Percentiles rank a stretch among this genome's conserved stretches.
Conservation (phyloP, 768 basidiomycete genomes). For the Dictyophora rubrovolvata region DNA sequence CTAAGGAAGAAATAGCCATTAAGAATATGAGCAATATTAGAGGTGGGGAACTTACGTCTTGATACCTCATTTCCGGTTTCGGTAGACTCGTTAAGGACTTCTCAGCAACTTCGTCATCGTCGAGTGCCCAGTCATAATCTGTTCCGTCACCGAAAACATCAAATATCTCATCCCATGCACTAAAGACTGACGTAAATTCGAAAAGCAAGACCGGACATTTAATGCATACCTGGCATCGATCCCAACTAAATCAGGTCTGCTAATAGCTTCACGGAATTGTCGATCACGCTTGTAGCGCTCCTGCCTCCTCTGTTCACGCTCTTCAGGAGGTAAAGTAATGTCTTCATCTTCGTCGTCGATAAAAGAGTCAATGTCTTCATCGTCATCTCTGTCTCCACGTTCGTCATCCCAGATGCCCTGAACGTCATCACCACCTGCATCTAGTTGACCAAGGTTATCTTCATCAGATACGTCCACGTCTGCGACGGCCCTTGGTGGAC, state of each 20-base stretch:
- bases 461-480: conserved; percentile 71
- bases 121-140: conserved; percentile 93
- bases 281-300: conserved; percentile 57
- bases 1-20: conserved; percentile 29
- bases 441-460: conserved; percentile 38
- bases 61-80: conserved; percentile 75
- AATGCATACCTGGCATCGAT: conserved; percentile 71
- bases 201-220: neutral
- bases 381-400: conserved; percentile 49
- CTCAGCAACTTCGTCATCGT: conserved; percentile 59
- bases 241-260: conserved; percentile 62
- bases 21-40: conserved; percentile 10
- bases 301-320: conserved; percentile 62
- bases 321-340: conserved; percentile 58
- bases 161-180: conserved; percentile 91
- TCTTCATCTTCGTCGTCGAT: conserved; percentile 38
- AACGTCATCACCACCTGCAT: conserved; percentile 40
- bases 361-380: conserved; percentile 63
- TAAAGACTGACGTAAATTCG: conserved; percentile 24
- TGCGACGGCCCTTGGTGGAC: conserved; percentile 47
- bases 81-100: conserved; percentile 28
- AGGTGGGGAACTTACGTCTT: conserved; percentile 50
- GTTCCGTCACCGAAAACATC: conserved; percentile 95
- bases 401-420: conserved; percentile 83
- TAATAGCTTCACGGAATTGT: conserved; percentile 56